Conservation (phyloP, 2,329 filamentous ascomycete species). For the Colletotrichum tanaceti region DNA sequence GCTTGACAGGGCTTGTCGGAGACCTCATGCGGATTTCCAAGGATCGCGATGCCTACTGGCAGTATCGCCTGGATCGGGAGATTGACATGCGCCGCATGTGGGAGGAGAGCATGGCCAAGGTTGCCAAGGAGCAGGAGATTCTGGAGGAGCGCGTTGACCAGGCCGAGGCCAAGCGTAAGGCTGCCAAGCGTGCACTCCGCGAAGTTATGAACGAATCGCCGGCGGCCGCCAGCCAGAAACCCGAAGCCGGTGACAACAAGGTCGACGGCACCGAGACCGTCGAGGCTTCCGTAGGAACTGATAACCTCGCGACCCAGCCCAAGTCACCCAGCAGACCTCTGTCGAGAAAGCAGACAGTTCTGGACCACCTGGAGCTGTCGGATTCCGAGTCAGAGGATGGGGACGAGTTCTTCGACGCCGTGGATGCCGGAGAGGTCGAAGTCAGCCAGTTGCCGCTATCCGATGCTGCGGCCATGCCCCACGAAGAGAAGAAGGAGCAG, state of each 20-base stretch:
- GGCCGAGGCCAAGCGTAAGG: constrained; percentile 88
- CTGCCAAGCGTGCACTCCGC: constrained; percentile 88
- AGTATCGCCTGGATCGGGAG: constrained; percentile 92
- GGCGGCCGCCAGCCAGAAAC: constrained; percentile 47
- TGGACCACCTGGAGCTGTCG: constrained; percentile 79
- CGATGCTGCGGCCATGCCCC: constrained; percentile 37
- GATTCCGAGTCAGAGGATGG: constrained; percentile 87
- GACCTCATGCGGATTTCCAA: constrained; percentile 92
- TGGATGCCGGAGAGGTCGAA: constrained; percentile 92
- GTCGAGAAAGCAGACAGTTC: constrained; percentile 70
- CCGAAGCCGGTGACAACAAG: constrained; percentile 44
- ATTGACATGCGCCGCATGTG: constrained; percentile 93
- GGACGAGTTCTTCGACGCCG: constrained; percentile 92
- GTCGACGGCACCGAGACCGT: constrained; percentile 49
- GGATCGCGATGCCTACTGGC: constrained; percentile 96
- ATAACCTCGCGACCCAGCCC: constrained; percentile 43
- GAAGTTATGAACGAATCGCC: constrained; percentile 72
- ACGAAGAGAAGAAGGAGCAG: constrained; percentile 57
- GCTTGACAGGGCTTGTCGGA: constrained; percentile 84
- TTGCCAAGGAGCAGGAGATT: constrained; percentile 94
- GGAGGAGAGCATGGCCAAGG: constrained; percentile 98
- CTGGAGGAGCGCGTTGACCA: constrained; percentile 89
- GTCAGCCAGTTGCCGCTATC: constrained; percentile 72
- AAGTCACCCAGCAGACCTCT: constrained; percentile 57
- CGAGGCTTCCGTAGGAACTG: constrained; percentile 44